These are phyloP conservation scores for Pecoramyces ruminantium DNA, from an alignment of 192 early-diverging fungal genomes.

Conservation along the genomic window DNA sequence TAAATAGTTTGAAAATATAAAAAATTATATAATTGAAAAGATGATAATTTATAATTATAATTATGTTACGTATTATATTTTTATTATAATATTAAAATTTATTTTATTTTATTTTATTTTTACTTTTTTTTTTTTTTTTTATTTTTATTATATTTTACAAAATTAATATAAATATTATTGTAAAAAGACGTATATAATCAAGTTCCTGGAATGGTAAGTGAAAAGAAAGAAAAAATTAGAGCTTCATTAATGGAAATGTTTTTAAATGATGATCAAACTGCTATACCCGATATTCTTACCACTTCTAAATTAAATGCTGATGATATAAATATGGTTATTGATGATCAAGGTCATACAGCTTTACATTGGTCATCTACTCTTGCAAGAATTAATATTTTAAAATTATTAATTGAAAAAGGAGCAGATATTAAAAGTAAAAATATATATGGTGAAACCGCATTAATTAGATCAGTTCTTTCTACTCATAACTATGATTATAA, in stretches of 20 bases:
- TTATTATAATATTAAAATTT: too few relatives aligned
- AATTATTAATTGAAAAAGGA: conserved; percentile 57
- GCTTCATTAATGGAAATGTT: not conserved
- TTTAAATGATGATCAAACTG: conserved; percentile 23
- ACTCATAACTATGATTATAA: conserved; percentile 74
- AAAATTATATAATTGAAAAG: too few relatives aligned
- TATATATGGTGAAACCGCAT: conserved; percentile 65
- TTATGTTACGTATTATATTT: too few relatives aligned
- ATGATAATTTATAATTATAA: too few relatives aligned
- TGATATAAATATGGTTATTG: conserved; percentile 70
- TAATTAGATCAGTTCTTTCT: conserved; percentile 74
- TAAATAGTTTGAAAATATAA: too few relatives aligned
- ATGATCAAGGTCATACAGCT: conserved; percentile 86
- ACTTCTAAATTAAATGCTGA: conserved; percentile 21
- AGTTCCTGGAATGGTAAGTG: not conserved
- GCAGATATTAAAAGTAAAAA: conserved; percentile 54
- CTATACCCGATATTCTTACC: conserved; percentile 42
- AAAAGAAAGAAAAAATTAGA: not conserved
- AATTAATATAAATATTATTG: too few relatives aligned
- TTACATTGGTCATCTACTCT: conserved; percentile 94
- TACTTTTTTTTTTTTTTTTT: too few relatives aligned
- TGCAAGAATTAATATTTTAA: conserved; percentile 52
- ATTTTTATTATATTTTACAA: too few relatives aligned
- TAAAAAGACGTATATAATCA: not conserved
- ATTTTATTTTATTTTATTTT: too few relatives aligned